These are phyloP conservation scores for Echites panduratus DNA, from an alignment of 257 asterid species.

Conservation along the genomic window DNA sequence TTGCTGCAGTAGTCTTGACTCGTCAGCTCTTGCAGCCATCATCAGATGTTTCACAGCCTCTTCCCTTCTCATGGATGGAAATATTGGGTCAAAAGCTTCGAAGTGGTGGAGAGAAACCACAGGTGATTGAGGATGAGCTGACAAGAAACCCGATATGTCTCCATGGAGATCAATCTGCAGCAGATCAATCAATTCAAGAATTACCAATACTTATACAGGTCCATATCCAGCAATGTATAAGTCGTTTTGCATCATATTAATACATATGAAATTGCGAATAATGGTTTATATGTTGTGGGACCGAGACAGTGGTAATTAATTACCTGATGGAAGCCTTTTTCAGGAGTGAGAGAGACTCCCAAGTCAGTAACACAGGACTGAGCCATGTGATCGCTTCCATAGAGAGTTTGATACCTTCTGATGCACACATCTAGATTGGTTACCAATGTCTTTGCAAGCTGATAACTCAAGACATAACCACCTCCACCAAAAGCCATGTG, in stretches of 20 bases:
- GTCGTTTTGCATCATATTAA: no score
- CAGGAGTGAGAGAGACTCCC: conserved; percentile 35
- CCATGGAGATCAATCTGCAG: conserved; percentile 21
- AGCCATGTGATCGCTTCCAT: conserved; percentile 35
- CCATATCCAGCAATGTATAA: no score
- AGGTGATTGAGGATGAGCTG: conserved; percentile 47
- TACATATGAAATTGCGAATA: no score
- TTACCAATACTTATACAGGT: no score
- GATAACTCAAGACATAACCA: conserved; percentile 37
- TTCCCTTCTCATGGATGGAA: conserved; percentile 34
- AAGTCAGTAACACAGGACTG: conserved; percentile 42
- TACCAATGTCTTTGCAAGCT: conserved; percentile 38
- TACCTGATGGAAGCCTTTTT: conserved; percentile 49
- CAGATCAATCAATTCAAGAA: background rate
- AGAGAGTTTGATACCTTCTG: conserved; percentile 30
- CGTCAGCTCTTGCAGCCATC: conserved; percentile 28
- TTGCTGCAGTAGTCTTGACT: conserved; percentile 36
- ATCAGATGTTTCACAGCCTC: conserved; percentile 32
- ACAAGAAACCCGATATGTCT: conserved; percentile 27
- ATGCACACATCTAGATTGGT: conserved; percentile 32
- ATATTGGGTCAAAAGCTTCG: conserved; percentile 41
- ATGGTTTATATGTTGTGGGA: no score
- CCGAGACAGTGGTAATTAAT: background rate
- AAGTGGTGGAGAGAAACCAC: conserved; percentile 48
- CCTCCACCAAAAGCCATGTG: conserved; percentile 51